Conservation (phyloP, 2,329 filamentous ascomycete species). For the Fusarium floridanum region DNA sequence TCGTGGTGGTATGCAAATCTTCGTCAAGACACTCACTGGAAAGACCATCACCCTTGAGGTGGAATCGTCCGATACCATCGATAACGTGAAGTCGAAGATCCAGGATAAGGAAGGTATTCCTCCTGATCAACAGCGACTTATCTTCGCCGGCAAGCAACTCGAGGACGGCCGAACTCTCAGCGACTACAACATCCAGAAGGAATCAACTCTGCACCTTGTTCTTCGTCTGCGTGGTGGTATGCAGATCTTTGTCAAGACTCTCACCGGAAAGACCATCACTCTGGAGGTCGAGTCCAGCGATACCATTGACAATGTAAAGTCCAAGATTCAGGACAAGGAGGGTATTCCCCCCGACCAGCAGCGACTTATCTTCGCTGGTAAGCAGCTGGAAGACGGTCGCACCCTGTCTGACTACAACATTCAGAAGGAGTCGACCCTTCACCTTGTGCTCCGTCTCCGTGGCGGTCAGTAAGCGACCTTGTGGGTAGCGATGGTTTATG, state of each 20-base stretch:
- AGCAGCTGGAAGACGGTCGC: slow-evolving; percentile 94
- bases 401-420: slow-evolving; percentile 96
- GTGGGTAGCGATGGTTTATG: slow-evolving; percentile 61
- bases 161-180: slow-evolving; percentile 91
- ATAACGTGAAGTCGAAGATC: slow-evolving; percentile 96
- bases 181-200: slow-evolving; percentile 98
- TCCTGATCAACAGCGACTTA: slow-evolving; percentile 92
- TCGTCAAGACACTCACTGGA: slow-evolving; percentile 88
- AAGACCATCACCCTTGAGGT: slow-evolving; percentile 97
- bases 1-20: slow-evolving; percentile 91
- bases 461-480: slow-evolving; percentile 69
- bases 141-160: slow-evolving; percentile 93
- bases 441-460: slow-evolving; percentile 90
- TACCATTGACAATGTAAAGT: slow-evolving; percentile 97
- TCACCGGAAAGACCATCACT: slow-evolving; percentile 96
- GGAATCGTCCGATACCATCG: slow-evolving; percentile 89
- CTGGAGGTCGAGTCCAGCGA: slow-evolving; percentile 90
- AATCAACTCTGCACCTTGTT: slow-evolving; percentile 84
- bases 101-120: slow-evolving; percentile 95
- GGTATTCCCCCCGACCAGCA: slow-evolving; percentile 97
- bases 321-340: slow-evolving; percentile 98
- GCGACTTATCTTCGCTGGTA: slow-evolving; percentile 94
- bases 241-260: slow-evolving; percentile 82
- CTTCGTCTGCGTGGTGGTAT: slow-evolving; percentile 86
- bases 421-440: slow-evolving; percentile 91